Conservation (phyloP, 805 yeast species). For the Monosporozyma solicola region DNA sequence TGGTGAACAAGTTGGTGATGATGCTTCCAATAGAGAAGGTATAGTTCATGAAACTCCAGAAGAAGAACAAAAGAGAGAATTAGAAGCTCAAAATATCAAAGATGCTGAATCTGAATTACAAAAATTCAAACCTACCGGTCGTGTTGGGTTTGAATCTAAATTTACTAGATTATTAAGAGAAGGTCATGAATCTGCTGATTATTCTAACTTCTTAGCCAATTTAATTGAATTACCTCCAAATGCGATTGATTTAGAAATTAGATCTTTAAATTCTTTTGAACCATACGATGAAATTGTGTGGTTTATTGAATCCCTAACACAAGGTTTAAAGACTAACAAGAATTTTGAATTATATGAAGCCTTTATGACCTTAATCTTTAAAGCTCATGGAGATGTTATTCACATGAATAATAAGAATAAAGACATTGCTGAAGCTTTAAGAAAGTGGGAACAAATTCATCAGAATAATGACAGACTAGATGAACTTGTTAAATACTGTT, state of each 20-base stretch:
- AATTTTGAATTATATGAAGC: constrained; percentile 80
- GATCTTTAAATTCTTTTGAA: constrained; percentile 58
- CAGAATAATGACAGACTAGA: constrained; percentile 46
- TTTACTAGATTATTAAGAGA: constrained; percentile 60
- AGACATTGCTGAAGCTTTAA: constrained; percentile 38
- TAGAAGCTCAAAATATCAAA: constrained; percentile 11
- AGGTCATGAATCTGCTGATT: constrained; percentile 36
- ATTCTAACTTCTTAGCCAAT: constrained; percentile 42
- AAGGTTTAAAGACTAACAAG: constrained; percentile 45
- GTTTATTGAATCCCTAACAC: constrained; percentile 59
- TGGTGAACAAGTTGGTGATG: constrained; percentile 64
- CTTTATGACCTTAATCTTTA: constrained; percentile 62
- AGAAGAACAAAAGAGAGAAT: constrained; percentile 9
- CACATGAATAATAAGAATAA: constrained; percentile 32
- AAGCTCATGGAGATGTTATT: constrained; percentile 76
- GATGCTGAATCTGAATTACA: constrained; percentile 25
- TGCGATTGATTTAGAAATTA: constrained; percentile 73
- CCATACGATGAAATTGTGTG: constrained; percentile 58
- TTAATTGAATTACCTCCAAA: constrained; percentile 64
- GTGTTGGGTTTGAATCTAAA: constrained; percentile 55
- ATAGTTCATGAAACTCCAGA: constrained; percentile 18
- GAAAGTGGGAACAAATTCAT: constrained; percentile 41
- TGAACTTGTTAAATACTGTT: constrained; percentile 63
- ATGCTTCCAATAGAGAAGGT: constrained; percentile 41
- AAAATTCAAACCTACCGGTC: constrained; percentile 21